Evolutionary conservation across 148 eudicot species (phyloP), one percentile per base, ranked within the genome.

Genomic region (Cornus kousa): DNA sequence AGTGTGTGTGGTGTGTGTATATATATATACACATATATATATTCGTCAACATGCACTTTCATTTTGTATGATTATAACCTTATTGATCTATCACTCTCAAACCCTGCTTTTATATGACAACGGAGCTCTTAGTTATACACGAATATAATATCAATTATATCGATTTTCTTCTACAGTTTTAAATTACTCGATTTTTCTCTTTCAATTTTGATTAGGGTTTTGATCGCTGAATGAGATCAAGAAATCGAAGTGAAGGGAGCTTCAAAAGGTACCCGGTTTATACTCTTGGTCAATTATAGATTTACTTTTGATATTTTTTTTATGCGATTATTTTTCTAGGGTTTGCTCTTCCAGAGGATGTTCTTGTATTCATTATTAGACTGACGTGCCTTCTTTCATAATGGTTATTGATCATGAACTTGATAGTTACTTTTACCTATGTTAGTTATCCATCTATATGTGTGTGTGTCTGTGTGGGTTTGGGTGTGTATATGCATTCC

Each of bases 171-270:
- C 5, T 35, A 35, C 37, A 1, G 37, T 35, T 35, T 35, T 35
- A 0, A 35, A 4, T 57, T 57, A 9, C 20, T 57, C 64, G 13
- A 12, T 57, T 57, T 57, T 14, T 57, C 0, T 12, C 13, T 62
- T 76, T 76, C 28, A 16, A 14, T 33, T 23, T 48, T 72, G 66
- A 6, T 19, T 12, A 77, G 72, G 72, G 72, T 46, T 76, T 50
- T 67, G 79, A 67, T 77, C 72, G 72, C n/a, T 50, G 14, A 68
- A 14, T 19, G 53, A 66, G 37, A 77, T 75, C 70, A 46, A 46
- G 72, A 20, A 46, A 77, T 39, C 37, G 53, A n/a, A 68, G 19
- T 32, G 43, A 48, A 50, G 65, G 13, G 62, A 68, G 62, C 43
- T 67, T 5, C 37, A 8, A 22, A 64, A 55, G 78, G 37, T 16